Percentiles rank a stretch among this genome's conserved stretches.
Conservation (phyloP, 192 early-diverging fungal species). For the Cladochytrium replicatum region DNA sequence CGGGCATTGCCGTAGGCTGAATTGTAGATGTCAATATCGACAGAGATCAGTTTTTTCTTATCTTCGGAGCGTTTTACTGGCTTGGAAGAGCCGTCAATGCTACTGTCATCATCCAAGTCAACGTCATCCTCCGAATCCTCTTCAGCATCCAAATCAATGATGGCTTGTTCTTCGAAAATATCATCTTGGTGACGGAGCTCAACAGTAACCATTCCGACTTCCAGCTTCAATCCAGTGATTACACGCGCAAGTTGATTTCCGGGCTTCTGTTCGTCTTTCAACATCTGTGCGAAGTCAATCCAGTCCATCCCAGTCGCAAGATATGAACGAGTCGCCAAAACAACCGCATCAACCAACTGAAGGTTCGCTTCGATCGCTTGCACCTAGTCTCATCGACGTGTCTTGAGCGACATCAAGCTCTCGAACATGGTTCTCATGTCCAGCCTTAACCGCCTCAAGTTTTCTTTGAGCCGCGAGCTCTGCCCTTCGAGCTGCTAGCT, state of each 20-base stretch:
- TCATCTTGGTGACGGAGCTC: constrained; percentile 32
- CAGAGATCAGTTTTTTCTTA: constrained; percentile 21
- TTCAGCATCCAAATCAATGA: constrained; percentile 9
- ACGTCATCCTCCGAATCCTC: constrained; percentile 31
- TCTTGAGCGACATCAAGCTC: constrained; percentile 65
- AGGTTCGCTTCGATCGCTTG: constrained; percentile 76
- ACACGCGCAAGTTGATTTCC: constrained; percentile 73
- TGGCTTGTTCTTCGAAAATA: constrained; percentile 6
- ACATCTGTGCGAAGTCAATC: constrained; percentile 81
- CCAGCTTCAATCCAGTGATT: constrained; percentile 65
- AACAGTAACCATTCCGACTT: constrained; percentile 70
- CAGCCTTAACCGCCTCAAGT: constrained; percentile 66
- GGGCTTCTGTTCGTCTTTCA: constrained; percentile 66
- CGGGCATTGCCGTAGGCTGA: constrained; percentile 86
- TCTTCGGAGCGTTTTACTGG: constrained; percentile 31
- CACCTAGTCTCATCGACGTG: constrained; percentile 60
- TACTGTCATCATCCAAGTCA: constrained; percentile 42
- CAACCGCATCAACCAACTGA: constrained; percentile 76
- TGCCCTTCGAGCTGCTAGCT: constrained; percentile 55
- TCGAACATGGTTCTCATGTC: constrained; percentile 67
- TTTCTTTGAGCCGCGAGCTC: constrained; percentile 73
- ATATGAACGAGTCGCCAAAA: constrained; percentile 77
- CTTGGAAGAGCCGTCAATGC: constrained; percentile 20
- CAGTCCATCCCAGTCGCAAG: constrained; percentile 93
- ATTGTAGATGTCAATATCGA: constrained; percentile 82